Evolutionary conservation across 164 flowering plant species (phyloP).

Genomic region (Magnolia changhungtana): DNA sequence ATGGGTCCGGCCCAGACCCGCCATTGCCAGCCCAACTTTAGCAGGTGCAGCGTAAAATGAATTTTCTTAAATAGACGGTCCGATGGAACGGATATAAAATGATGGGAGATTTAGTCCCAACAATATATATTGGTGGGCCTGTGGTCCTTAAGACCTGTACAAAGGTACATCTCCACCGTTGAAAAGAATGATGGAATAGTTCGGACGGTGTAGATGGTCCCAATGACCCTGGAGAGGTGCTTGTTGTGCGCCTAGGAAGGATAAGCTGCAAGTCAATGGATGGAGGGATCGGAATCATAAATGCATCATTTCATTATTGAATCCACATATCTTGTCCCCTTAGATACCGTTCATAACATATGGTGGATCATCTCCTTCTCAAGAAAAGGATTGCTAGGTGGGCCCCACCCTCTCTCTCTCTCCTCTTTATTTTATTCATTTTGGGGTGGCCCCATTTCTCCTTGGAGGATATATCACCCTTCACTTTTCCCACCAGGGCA

Average conservation of each 20-base stretch:
- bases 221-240: not conserved
- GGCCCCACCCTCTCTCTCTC: too few species aligned
- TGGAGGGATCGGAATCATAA: conserved; percentile 20
- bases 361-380: conserved; percentile 11
- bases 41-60: too few species aligned
- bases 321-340: conserved; percentile 22
- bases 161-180: not conserved
- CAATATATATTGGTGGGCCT: too few species aligned
- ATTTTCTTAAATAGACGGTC: too few species aligned
- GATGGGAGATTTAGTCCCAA: too few species aligned
- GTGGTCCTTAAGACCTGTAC: not conserved
- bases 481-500: too few species aligned
- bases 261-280: conserved; percentile 12
- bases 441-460: not conserved
- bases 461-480: too few species aligned
- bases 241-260: not conserved
- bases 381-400: not conserved
- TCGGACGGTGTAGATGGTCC: not conserved
- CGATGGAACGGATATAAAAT: too few species aligned
- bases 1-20: too few species aligned
- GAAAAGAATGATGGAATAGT: not conserved
- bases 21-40: too few species aligned
- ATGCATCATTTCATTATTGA: conserved; percentile 27
- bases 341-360: conserved; percentile 13
- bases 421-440: not conserved